Evolutionary conservation across 2,329 filamentous ascomycete genomes (phyloP), one percentile per base, ranked within the genome.

Genomic region (Botrytis sinoallii): DNA sequence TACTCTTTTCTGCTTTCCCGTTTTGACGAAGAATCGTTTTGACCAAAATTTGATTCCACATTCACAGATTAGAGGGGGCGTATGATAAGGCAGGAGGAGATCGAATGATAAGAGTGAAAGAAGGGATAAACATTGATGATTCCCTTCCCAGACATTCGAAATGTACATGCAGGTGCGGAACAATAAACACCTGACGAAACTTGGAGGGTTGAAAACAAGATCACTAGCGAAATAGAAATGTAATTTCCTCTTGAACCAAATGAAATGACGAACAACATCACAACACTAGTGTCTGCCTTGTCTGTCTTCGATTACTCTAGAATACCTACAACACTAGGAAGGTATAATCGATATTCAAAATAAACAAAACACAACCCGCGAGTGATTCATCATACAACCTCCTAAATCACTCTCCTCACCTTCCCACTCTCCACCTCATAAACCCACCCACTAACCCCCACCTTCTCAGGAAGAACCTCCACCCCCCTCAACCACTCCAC

Each of bases 401-500:
- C 29, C 77, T 76, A 87, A 60, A 84, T 83, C 65, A 90, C 83
- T 71, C 82, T 84, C 76, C 83, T 85, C 67, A 87, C 86, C 81
- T 85, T 90, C 0, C 92, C 93, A 1, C 88, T 93, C 84, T 93
- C 89, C 60, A 95, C 91, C 78, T 94, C 90, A 83, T 94, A 95
- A 3, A 95, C 83, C 88, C 92, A 95, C 0, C 93, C 93, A 9
- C 88, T 92, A 64, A 95, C 85, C 0, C 83, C 82, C 5, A 93
- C 86, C 40, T 83, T 83, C 32, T 90, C 85, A 32, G 90, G 84
- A 8, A 95, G 85, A 25, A 91, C 84, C 71, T 87, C 87, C 66
- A 85, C 88, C 68, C 81, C 84, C 81, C 87, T 88, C 76, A 96
- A 79, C 76, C 88, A 89, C 65, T 83, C 83, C 0, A 96, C 87